These are phyloP conservation scores for Drosera capensis DNA, from an alignment of 148 eudicot genomes.

Conservation along the genomic window DNA sequence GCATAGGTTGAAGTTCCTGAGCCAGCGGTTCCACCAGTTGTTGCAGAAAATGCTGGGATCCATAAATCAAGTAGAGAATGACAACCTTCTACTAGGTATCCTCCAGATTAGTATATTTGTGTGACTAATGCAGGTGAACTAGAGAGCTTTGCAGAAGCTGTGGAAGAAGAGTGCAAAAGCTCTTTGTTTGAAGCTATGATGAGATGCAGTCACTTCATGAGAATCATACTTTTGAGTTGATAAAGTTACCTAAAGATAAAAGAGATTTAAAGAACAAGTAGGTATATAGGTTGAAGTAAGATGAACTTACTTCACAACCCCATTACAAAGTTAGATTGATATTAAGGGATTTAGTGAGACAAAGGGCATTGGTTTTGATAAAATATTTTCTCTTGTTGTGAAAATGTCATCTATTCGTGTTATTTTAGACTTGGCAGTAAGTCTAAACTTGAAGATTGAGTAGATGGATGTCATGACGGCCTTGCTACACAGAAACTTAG, in stretches of 20 bases:
- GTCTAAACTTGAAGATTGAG: background rate
- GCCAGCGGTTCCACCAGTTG: too few species aligned
- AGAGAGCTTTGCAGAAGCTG: background rate
- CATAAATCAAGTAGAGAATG: too few species aligned
- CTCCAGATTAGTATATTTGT: too few species aligned
- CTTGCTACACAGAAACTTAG: background rate
- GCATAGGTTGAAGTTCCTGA: too few species aligned
- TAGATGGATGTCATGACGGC: background rate
- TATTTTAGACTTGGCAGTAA: background rate
- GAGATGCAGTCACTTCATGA: background rate
- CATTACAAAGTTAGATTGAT: background rate
- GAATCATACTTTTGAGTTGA: background rate
- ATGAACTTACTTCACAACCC: background rate
- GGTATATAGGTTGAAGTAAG: background rate
- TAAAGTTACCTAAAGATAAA: background rate
- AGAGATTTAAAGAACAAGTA: background rate
- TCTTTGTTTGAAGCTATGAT: background rate
- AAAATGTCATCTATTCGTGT: conserved; percentile 2
- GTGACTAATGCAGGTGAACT: background rate
- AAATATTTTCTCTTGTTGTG: background rate
- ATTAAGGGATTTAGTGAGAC: conserved; percentile 1
- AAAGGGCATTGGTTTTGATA: background rate
- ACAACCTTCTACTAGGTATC: too few species aligned
- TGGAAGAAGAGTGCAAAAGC: background rate
- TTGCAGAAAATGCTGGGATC: too few species aligned